Evolutionary conservation across 148 eudicot species (phyloP), one percentile per base, ranked within the genome.

Genomic region (Spergularia marina): DNA sequence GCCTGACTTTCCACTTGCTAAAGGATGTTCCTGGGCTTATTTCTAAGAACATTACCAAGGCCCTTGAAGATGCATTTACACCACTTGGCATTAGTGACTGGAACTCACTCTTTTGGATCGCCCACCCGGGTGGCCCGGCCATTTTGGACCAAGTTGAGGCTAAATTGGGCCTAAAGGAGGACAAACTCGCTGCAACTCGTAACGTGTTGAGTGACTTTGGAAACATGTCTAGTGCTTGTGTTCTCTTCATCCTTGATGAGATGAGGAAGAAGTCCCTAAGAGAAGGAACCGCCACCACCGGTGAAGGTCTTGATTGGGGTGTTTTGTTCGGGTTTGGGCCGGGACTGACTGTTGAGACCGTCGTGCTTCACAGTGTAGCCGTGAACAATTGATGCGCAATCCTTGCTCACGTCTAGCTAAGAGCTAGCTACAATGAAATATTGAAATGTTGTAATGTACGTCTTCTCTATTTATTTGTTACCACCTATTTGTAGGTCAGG

Each of bases 311-410:
- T 6, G 64, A 72, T 39, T 72, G 75, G 75, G 75, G 75, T 18
- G 75, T 72, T 72, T 40, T 72, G 65, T 72, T 72, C 18, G 75
- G 75, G n/a, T 72, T 72, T 57, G 75, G 75, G 4, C 75, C 75
- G 34, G 75, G 75, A 12, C 40, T 72, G 7, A 72, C 75, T 5
- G 75, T 72, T 6, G 75, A 72, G 75, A 72, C 75, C 11, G 75
- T 72, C 10, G 75, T 72, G 36, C 75, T 72, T 12, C 75, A 72
- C 65, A 72, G 75, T 44, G 65, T 72, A 4, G 65, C 75, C 16
- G 64, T 72, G 23, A 72, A n/a, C 51, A 56, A 72, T 12, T 72
- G 52, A 72, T 20, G 36, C 36, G 36, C 36, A 30, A 30, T 30
- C 36, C 36, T 30, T 2, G 36, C 36, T 30, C 36, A 30, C 36